Evolutionary conservation across 108 stramenopile species (phyloP), one percentile per base, ranked within the genome.

Genomic region (Skeletonema tropicum): DNA sequence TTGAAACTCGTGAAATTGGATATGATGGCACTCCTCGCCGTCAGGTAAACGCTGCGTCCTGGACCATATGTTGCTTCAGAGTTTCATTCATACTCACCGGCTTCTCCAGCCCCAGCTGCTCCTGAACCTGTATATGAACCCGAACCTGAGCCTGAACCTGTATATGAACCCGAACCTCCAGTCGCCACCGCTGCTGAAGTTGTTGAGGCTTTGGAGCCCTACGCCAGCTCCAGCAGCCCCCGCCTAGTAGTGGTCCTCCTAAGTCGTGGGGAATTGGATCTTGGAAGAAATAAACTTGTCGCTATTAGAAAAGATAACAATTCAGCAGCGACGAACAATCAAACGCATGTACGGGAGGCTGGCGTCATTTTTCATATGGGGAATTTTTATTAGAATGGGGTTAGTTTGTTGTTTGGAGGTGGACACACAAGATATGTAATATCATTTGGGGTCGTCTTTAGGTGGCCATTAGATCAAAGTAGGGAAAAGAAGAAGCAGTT

Each of bases 1-100:
- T 55, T 55, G 52, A 23, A 55, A 55, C 52, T 55, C 21, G 52
- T 23, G 52, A 55, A 55, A 55, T 55, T 9, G 52, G 52, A 10
- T 55, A n/a, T 55, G 52, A 55, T 55, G 52, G 52, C 52, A 55
- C 23, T 55, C 23, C 52, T n/a, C 52, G 52, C 23, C 52, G 52
- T 55, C 52, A 55, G 23, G 52, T 55, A 23, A 55, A 55, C 10
- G 52, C 52, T 55, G 21, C 52, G 23, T 55, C 52, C 2, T n/a
- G 52, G 52, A 23, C 52, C 52, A 25, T 55, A 8, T 55, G 52
- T 55, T 32, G 23, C 65, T 9, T 9, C 41, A 39, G 35, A 23
- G 29, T 71, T 1, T 29, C 26, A 29, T 29, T 29, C 26, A 29
- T 29, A 29, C 26, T 29, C 26, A 29, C 26, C 26, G 26, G 2